Conservation (phyloP, 2,329 filamentous ascomycete species). For the Monosporascus sp. region DNA sequence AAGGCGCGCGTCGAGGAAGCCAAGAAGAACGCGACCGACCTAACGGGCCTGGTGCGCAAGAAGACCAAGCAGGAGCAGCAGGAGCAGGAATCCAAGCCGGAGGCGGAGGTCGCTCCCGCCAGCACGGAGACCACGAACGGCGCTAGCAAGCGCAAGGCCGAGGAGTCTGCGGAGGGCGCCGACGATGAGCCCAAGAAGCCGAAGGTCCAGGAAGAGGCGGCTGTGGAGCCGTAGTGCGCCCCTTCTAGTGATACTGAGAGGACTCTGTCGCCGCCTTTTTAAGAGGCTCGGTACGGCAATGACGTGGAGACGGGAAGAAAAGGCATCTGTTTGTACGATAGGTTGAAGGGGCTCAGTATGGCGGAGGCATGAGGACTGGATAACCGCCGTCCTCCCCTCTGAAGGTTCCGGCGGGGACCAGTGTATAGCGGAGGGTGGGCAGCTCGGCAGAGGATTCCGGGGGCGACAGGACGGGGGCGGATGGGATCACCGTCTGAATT, state of each 20-base stretch:
- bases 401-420: too few relatives aligned
- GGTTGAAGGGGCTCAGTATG: too few relatives aligned
- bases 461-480: too few relatives aligned
- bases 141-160: slow-evolving; percentile 35
- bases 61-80: slow-evolving; percentile 39
- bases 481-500: too few relatives aligned
- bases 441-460: too few relatives aligned
- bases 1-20: slow-evolving; percentile 65
- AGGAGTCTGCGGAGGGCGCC: slow-evolving; percentile 26
- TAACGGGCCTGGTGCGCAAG: slow-evolving; percentile 70
- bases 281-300: too few relatives aligned
- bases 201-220: slow-evolving; percentile 26
- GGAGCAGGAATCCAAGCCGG: slow-evolving; percentile 20
- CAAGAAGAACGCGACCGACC: slow-evolving; percentile 67
- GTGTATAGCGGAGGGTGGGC: too few relatives aligned
- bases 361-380: too few relatives aligned
- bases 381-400: too few relatives aligned
- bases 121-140: slow-evolving; percentile 29
- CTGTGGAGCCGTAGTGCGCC: slow-evolving; percentile 1
- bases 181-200: slow-evolving; percentile 32
- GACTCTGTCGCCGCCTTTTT: too few relatives aligned
- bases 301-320: too few relatives aligned
- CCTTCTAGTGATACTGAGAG: background rate
- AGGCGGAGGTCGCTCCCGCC: slow-evolving; percentile 21
- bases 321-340: too few relatives aligned